Evolutionary conservation across 208 protist species (phyloP).

Genomic region (Acanthamoeba triangularis): DNA sequence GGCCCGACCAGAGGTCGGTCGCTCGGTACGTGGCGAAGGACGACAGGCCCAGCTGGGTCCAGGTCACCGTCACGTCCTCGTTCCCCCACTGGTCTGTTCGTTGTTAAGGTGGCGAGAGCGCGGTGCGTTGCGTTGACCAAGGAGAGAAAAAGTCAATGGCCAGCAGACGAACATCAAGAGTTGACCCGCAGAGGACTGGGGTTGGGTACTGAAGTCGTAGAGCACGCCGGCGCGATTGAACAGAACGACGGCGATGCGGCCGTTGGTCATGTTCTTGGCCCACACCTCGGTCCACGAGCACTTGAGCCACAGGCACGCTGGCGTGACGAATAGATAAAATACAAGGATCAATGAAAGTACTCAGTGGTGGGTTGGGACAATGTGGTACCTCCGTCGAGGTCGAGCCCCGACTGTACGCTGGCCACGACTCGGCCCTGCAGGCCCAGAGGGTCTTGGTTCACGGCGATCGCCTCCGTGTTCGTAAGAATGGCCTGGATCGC

Average conservation of each 20-base stretch:
- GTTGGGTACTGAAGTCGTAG: not conserved
- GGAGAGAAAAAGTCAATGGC: not conserved
- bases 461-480: constrained; percentile 75
- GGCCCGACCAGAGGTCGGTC: not conserved
- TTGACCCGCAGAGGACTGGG: no score
- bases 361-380: accelerated
- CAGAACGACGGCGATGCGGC: not conserved
- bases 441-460: constrained; percentile 84
- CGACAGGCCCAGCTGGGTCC: not conserved
- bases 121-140: no score
- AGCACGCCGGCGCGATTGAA: not conserved
- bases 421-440: constrained; percentile 56
- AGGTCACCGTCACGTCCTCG: not conserved
- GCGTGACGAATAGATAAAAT: no score
- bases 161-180: no score
- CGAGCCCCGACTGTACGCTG: no score
- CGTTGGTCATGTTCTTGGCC: not conserved
- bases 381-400: no score
- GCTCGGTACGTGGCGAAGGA: not conserved
- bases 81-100: not conserved
- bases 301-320: not conserved
- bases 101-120: no score
- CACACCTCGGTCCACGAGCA: not conserved
- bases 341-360: no score
- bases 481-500: constrained; percentile 28